Evolutionary conservation across 306 rosid genomes (phyloP).

Genomic region (Gastrolobium villosum): DNA sequence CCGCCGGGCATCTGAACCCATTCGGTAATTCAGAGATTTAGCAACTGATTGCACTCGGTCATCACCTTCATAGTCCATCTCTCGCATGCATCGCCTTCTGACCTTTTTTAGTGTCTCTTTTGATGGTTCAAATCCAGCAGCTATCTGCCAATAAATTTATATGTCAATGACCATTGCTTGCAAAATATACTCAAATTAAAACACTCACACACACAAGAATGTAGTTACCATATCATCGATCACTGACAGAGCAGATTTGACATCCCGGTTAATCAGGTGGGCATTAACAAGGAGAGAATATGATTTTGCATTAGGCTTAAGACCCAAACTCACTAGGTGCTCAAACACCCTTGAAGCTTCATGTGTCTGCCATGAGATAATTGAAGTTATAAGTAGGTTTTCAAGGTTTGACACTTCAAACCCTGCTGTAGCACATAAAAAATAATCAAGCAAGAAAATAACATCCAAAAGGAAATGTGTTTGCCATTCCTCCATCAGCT

Average conservation of each 20-base stretch:
- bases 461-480: conserved; percentile 26
- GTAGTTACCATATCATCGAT: conserved; percentile 79
- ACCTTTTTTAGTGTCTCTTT: conserved; percentile 70
- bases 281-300: conserved; percentile 84
- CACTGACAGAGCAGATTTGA: conserved; percentile 69
- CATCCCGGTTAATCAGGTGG: conserved; percentile 86
- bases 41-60: conserved; percentile 68
- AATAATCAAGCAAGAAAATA: conserved; percentile 25
- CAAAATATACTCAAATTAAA: background rate
- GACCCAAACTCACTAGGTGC: conserved; percentile 78
- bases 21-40: conserved; percentile 51
- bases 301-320: conserved; percentile 87
- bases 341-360: conserved; percentile 91
- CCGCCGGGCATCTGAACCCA: conserved; percentile 72
- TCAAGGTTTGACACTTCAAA: conserved; percentile 16
- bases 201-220: background rate
- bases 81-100: conserved; percentile 82
- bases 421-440: conserved; percentile 22
- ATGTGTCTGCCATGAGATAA: conserved; percentile 68
- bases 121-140: conserved; percentile 81
- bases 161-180: conserved; percentile 41
- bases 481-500: background rate
- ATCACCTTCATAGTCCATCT: conserved; percentile 76
- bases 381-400: conserved; percentile 9
- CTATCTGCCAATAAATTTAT: conserved; percentile 59